phyloP scores from a whole-genome alignment of 2,329 filamentous ascomycete genomes.

The Pseudocercospora macadamiae region DNA sequence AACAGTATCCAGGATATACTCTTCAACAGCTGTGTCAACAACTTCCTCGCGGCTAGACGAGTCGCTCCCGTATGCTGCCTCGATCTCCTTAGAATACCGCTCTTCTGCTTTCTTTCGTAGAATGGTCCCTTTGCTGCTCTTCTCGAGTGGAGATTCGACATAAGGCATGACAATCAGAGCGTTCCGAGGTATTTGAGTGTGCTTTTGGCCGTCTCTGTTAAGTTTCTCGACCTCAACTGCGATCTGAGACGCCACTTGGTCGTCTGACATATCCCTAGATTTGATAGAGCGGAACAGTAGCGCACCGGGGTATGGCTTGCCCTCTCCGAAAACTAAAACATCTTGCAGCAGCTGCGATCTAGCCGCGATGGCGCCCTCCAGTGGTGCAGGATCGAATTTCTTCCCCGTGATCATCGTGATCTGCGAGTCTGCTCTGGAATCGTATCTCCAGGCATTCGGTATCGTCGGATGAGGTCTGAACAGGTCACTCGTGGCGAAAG shows the following conservation, averaged over 20 bases:
- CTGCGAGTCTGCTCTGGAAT: slow-evolving; percentile 64
- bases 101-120: slow-evolving; percentile 57
- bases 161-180: slow-evolving; percentile 56
- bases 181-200: slow-evolving; percentile 53
- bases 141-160: slow-evolving; percentile 48
- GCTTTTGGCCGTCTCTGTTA: slow-evolving; percentile 54
- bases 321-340: slow-evolving; percentile 65
- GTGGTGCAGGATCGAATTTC: slow-evolving; percentile 67
- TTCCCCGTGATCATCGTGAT: slow-evolving; percentile 67
- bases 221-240: slow-evolving; percentile 51
- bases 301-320: slow-evolving; percentile 58
- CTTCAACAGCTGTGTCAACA: slow-evolving; percentile 32
- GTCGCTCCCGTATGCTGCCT: slow-evolving; percentile 54
- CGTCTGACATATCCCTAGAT: slow-evolving; percentile 35
- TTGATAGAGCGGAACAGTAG: slow-evolving; percentile 54
- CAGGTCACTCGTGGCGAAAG: slow-evolving; percentile 65
- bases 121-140: slow-evolving; percentile 66
- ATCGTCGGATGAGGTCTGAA: slow-evolving; percentile 60
- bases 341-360: slow-evolving; percentile 53
- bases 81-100: slow-evolving; percentile 52
- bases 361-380: slow-evolving; percentile 60
- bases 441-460: slow-evolving; percentile 62
- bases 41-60: too few relatives aligned
- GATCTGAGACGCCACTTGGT: slow-evolving; percentile 46
- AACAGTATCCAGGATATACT: slow-evolving; percentile 40